Evolutionary conservation across 2,329 filamentous ascomycete species (phyloP).

Genomic region (Scleromitrula shiraiana): DNA sequence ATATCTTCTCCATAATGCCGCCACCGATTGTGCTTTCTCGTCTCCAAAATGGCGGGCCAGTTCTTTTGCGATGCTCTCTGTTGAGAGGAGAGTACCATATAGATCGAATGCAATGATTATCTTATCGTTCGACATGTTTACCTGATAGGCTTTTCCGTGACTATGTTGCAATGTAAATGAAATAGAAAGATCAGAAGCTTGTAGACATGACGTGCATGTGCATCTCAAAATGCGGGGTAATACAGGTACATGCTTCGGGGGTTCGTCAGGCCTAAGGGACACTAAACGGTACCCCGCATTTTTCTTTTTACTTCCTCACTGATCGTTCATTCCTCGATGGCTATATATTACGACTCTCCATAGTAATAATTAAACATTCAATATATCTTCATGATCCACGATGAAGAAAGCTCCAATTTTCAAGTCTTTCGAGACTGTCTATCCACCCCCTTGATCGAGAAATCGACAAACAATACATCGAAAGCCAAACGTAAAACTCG

Average conservation of each 20-base stretch:
- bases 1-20: constrained; percentile 49
- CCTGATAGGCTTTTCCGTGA: background rate
- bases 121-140: constrained; percentile 28
- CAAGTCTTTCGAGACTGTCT: constrained; percentile 67
- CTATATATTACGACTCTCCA: no score
- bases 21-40: constrained; percentile 48
- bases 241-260: no score
- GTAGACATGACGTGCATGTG: no score
- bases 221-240: no score
- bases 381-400: constrained; percentile 8
- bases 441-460: constrained; percentile 59
- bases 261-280: no score
- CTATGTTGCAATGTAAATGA: no score
- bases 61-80: constrained; percentile 55
- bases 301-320: no score
- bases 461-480: constrained; percentile 37
- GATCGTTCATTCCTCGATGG: no score
- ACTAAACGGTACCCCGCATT: no score
- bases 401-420: constrained; percentile 45
- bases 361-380: background rate
- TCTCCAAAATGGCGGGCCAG: constrained; percentile 49
- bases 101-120: constrained; percentile 63
- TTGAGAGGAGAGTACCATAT: constrained; percentile 68
- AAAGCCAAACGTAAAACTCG: constrained; percentile 37
- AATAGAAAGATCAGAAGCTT: no score